Base-by-base conservation (phyloP, 305 asterid species). In the Rubia occidens region DNA sequence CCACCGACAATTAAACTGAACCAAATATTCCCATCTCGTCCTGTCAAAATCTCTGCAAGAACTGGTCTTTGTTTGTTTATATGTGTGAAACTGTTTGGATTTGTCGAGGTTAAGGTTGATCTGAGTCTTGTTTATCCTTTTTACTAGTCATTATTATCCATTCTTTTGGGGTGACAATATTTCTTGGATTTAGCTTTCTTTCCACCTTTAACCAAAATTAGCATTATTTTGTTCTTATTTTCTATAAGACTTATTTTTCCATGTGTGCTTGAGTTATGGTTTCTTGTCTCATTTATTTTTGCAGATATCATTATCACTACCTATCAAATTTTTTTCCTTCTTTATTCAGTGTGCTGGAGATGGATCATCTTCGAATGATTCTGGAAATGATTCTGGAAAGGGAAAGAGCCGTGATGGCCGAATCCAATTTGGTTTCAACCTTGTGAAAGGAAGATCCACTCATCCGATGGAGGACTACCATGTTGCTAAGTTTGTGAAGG, bases 391-490 rank as follows among this genome's bases (percentile, higher is more conserved):
- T 66, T 71, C 76, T 32, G 80, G 83, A 3, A 71, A 70, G 66
- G 85, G 83, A 66, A 82, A 37, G 64, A 82, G 64, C 72, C 78
- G 69, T 10, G 78, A 9, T 26, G 82, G 80, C 11, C 53, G 71
- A 17, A 69, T 72, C 43, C 79, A 65, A 51, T 79, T 68, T 72
- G 85, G 85, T 51, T 79, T 74, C 49, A 71, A 67, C 72, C 76
- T 79, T 21, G 80, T 72, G 66, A 76, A 82, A 69, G 85, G 85
- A 20, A 74, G 74, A 65, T 78, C 82, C 59, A 64, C 15, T 67
- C 85, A 82, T 77, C 77, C 72, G 7, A 82, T 82, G 83, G 85
- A 82, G 66, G 85, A 82, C 72, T 79, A 76, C 75, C 78, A 76
- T 69, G 85, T 82, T 0, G 83, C 85, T 9, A 73, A 74, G 60